Evolutionary conservation across 2,329 filamentous ascomycete species (phyloP).

Genomic region (Neofusicoccum umdonicola): DNA sequence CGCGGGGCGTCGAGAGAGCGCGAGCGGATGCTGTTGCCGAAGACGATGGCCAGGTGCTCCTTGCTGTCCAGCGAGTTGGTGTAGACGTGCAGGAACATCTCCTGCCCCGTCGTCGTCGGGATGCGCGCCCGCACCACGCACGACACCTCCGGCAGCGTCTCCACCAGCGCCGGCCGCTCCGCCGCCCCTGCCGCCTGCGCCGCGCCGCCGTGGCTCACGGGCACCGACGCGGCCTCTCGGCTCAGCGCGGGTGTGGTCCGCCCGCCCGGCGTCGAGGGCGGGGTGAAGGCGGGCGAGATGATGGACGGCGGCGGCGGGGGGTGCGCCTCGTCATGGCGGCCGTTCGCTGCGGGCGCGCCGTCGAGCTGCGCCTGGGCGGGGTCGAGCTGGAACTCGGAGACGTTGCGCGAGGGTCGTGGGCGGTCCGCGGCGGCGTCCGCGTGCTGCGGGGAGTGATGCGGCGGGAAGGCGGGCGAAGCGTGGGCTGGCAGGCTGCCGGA

Average conservation of each 20-base stretch:
- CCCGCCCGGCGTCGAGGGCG: slow-evolving; percentile 28
- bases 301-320: slow-evolving; percentile 39
- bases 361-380: slow-evolving; percentile 22
- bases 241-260: slow-evolving; percentile 29
- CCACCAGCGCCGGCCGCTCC: slow-evolving; percentile 63
- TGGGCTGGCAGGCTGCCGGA: slow-evolving; percentile 45
- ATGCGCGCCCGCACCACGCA: slow-evolving; percentile 94
- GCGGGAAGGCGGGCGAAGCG: slow-evolving; percentile 50
- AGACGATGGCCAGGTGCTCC: slow-evolving; percentile 95
- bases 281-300: slow-evolving; percentile 48
- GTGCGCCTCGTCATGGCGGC: not conserved
- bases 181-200: not conserved
- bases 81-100: slow-evolving; percentile 97
- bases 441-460: slow-evolving; percentile 53
- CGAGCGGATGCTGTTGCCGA: slow-evolving; percentile 79
- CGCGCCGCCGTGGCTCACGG: slow-evolving; percentile 38
- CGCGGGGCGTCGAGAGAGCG: slow-evolving; percentile 67
- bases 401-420: slow-evolving; percentile 32
- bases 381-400: slow-evolving; percentile 37
- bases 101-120: slow-evolving; percentile 83
- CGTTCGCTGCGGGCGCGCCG: not conserved
- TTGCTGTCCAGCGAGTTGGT: slow-evolving; percentile 90
- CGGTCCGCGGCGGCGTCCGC: slow-evolving; percentile 34
- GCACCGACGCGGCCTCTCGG: slow-evolving; percentile 39
- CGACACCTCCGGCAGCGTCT: slow-evolving; percentile 77